These are phyloP conservation scores for Mentha longifolia DNA, from an alignment of 257 asterid species.

Conservation along the genomic window DNA sequence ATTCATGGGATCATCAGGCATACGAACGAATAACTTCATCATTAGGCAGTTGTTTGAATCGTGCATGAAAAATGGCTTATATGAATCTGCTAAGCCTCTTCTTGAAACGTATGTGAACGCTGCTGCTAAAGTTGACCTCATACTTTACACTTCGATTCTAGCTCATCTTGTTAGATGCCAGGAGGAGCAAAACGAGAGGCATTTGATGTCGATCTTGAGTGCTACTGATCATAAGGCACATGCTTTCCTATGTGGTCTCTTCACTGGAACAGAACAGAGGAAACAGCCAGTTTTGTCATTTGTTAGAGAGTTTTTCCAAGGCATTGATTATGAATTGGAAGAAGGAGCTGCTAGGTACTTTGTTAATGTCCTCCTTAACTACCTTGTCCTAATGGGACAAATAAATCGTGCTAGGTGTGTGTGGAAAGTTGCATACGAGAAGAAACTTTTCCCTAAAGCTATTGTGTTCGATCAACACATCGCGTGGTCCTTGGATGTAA, in stretches of 20 bases:
- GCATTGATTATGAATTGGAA: slow-evolving; percentile 84
- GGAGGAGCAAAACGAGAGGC: slow-evolving; percentile 85
- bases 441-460: slow-evolving; percentile 94
- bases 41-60: slow-evolving; percentile 92
- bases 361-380: slow-evolving; percentile 91
- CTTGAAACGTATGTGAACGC: slow-evolving; percentile 81
- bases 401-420: slow-evolving; percentile 98
- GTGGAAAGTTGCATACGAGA: slow-evolving; percentile 97
- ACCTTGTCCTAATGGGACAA: slow-evolving; percentile 97
- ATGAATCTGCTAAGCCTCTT: slow-evolving; percentile 91
- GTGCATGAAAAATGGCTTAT: slow-evolving; percentile 88
- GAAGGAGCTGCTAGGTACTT: slow-evolving; percentile 93
- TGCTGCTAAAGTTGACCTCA: slow-evolving; percentile 85
- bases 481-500: slow-evolving; percentile 98
- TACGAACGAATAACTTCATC: slow-evolving; percentile 93
- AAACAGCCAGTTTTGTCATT: slow-evolving; percentile 81
- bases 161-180: slow-evolving; percentile 94
- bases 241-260: slow-evolving; percentile 87
- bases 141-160: slow-evolving; percentile 90
- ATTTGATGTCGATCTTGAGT: slow-evolving; percentile 90
- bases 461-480: slow-evolving; percentile 97
- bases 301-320: slow-evolving; percentile 88
- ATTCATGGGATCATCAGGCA: slow-evolving; percentile 93
- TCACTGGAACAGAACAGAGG: slow-evolving; percentile 92
- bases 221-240: slow-evolving; percentile 89